Base-by-base conservation (phyloP, 441 rosid genomes). In the Rhodomyrtus psidioides region DNA sequence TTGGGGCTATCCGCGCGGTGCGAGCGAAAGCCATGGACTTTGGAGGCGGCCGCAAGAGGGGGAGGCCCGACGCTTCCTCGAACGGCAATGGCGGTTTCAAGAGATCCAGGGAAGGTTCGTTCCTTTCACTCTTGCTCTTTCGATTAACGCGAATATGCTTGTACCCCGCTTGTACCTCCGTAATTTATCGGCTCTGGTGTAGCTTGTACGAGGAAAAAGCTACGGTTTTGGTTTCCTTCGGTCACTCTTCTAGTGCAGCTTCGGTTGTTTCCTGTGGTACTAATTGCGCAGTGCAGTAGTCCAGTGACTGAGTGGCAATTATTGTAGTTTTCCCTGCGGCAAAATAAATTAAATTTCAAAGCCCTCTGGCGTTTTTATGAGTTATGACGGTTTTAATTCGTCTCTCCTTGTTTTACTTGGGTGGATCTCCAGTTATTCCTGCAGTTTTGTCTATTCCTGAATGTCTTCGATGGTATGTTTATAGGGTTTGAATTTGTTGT, bases 41-140 rank as follows among this genome's bases (percentile, higher is more conserved):
- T 60, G 92, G 93, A 46, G 94, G 91, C 49, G 91, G 90, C 82
- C 94, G 95, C 62, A 94, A 94, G 92, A 89, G 97, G 84, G 91
- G 92, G 85, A 92, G 94, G 90, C 84, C 39, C 23, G 95, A 92
- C 9, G 83, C 86, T 58, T 88, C 94, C 83, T 86, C 87, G 34
- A 94, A 93, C 81, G 94, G 92, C 81, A 94, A 94, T 90, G 96
- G 94, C 74, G 93, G 95, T 56, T 53, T 76, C 84, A 94, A 94
- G 91, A 94, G 86, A 90, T 88, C 91, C 49, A 93, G 85, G 86
- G 92, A 91, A 92, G 97, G 97, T 92, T 59, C 84, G 58, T 62
- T 53, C 51, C 27, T 54, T 1, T 27, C 10, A 21, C 6, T 56
- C 6, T 34, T 3, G 51, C 15, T 57, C 5, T 53, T 26, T 56